Percentiles rank a stretch among this genome's conserved stretches.
Evolutionary conservation across 1,284 basidiomycete genomes (phyloP).

Genomic region (Fomitopsis schrenkii): DNA sequence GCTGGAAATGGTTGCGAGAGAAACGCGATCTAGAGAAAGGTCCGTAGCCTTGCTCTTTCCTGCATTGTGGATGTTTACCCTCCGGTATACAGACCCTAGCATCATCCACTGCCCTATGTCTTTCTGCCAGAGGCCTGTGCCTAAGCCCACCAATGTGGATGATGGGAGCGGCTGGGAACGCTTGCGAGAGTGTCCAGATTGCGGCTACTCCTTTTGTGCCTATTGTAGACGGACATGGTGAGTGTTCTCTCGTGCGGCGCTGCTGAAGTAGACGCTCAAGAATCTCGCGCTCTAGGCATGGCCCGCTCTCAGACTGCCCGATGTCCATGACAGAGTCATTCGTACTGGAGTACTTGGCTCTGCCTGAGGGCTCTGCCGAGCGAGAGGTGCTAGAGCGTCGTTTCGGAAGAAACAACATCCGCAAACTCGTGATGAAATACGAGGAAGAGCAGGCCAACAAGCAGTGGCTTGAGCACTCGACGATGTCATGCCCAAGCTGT

Average conservation of each 20-base stretch:
- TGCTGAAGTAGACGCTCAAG: not conserved
- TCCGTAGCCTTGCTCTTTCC: conserved; percentile 22
- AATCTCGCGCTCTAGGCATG: conserved; percentile 52
- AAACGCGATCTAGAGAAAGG: conserved; percentile 70
- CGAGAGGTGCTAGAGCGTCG: conserved; percentile 51
- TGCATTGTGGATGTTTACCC: not conserved
- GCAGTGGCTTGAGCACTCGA: conserved; percentile 58
- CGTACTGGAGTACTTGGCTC: conserved; percentile 57
- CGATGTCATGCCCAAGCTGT: conserved; percentile 71
- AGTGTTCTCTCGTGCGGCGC: conserved; percentile 9
- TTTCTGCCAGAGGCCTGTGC: conserved; percentile 67
- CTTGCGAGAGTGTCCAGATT: conserved; percentile 62
- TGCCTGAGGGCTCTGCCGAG: conserved; percentile 43
- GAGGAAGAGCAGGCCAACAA: conserved; percentile 66
- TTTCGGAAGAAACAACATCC: conserved; percentile 57
- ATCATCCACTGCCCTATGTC: conserved; percentile 72
- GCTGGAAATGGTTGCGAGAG: conserved; percentile 72
- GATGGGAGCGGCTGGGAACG: conserved; percentile 62
- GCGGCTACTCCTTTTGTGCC: conserved; percentile 68
- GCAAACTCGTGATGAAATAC: conserved; percentile 51
- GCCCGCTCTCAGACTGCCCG: conserved; percentile 61
- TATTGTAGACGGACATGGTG: conserved; percentile 75
- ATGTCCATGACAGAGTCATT: conserved; percentile 58
- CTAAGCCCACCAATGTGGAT: conserved; percentile 42
- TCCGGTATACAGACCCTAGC: conserved; percentile 52